phyloP scores from a whole-genome alignment of 2,329 filamentous ascomycete genomes.

The Calonectria henricotiae region DNA sequence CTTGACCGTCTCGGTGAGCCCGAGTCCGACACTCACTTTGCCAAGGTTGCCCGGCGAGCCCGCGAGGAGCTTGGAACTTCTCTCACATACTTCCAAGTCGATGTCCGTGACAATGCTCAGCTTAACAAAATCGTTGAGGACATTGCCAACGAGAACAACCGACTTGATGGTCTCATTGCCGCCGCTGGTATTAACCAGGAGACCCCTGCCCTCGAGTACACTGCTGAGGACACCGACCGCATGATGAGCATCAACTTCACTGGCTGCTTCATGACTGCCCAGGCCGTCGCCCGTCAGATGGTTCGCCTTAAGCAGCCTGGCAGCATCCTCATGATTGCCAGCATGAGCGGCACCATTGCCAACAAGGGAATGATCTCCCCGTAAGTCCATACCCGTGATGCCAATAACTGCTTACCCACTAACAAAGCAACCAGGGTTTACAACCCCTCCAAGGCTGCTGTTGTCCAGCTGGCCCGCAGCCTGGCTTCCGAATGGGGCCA shows the following conservation, averaged over 20 bases:
- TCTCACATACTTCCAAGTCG: slow-evolving; percentile 83
- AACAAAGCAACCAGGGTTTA: slow-evolving; percentile 69
- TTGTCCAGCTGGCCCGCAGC: slow-evolving; percentile 80
- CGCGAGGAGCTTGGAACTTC: slow-evolving; percentile 76
- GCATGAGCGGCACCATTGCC: slow-evolving; percentile 79
- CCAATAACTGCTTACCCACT: not conserved
- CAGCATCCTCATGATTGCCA: slow-evolving; percentile 79
- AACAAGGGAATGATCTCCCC: slow-evolving; percentile 74
- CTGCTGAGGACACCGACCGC: slow-evolving; percentile 80
- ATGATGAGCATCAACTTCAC: slow-evolving; percentile 91
- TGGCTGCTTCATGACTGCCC: slow-evolving; percentile 89
- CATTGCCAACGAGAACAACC: slow-evolving; percentile 80
- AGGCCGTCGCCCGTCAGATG: slow-evolving; percentile 88
- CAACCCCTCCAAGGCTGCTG: slow-evolving; percentile 83
- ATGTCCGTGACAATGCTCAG: slow-evolving; percentile 80
- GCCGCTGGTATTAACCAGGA: slow-evolving; percentile 85
- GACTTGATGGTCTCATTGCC: slow-evolving; percentile 84
- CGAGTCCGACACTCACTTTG: slow-evolving; percentile 72
- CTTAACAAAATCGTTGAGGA: slow-evolving; percentile 78
- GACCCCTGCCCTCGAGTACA: slow-evolving; percentile 86
- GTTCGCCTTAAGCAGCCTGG: slow-evolving; percentile 71
- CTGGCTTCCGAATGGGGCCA: slow-evolving; percentile 82
- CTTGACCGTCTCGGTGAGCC: slow-evolving; percentile 73
- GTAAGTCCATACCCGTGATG: slow-evolving; percentile 63
- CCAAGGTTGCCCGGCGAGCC: slow-evolving; percentile 75